Evolutionary conservation across 2,329 filamentous ascomycete species (phyloP).

Genomic region (Ambrosiella cleistominuta): DNA sequence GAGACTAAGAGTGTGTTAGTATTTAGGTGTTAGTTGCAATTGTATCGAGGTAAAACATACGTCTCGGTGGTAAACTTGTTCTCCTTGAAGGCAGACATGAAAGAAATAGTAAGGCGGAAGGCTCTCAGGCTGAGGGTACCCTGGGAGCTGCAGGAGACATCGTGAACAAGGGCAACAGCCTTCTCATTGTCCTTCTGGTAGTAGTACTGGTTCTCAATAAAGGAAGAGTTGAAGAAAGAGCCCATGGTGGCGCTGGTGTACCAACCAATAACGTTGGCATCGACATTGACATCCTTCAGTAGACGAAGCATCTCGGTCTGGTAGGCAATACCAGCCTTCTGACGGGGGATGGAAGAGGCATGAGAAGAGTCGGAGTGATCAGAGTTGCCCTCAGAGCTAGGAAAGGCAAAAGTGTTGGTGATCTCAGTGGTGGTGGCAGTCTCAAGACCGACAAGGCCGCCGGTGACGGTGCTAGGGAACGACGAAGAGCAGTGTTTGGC

Average conservation of each 20-base stretch:
- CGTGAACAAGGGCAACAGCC: slow-evolving; percentile 80
- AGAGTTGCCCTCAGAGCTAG: slow-evolving; percentile 53
- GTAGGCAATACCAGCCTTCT: slow-evolving; percentile 77
- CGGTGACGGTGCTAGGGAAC: slow-evolving; percentile 80
- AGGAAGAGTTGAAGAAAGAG: slow-evolving; percentile 87
- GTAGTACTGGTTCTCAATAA: slow-evolving; percentile 94
- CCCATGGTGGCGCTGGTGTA: slow-evolving; percentile 98
- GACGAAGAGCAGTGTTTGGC: slow-evolving; percentile 82
- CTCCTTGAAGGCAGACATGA: slow-evolving; percentile 89
- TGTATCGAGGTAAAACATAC: slow-evolving; percentile 32
- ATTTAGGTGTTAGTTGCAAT: slow-evolving; percentile 2
- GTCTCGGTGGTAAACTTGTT: slow-evolving; percentile 92
- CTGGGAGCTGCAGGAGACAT: slow-evolving; percentile 87
- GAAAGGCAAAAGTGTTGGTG: slow-evolving; percentile 92
- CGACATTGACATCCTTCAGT: slow-evolving; percentile 91
- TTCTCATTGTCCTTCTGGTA: slow-evolving; percentile 92
- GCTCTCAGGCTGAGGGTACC: slow-evolving; percentile 78
- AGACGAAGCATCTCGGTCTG: slow-evolving; percentile 96
- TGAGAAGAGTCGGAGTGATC: slow-evolving; percentile 60
- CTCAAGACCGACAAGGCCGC: slow-evolving; percentile 88
- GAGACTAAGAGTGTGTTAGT: slow-evolving; percentile 36
- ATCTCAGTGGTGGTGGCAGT: slow-evolving; percentile 63
- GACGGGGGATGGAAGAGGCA: slow-evolving; percentile 74
- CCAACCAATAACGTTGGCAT: slow-evolving; percentile 96
- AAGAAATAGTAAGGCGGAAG: slow-evolving; percentile 71